Evolutionary conservation across 345 rosid genomes (phyloP), one percentile per base, ranked within the genome.

Genomic region (Mallotus nudiflorus): DNA sequence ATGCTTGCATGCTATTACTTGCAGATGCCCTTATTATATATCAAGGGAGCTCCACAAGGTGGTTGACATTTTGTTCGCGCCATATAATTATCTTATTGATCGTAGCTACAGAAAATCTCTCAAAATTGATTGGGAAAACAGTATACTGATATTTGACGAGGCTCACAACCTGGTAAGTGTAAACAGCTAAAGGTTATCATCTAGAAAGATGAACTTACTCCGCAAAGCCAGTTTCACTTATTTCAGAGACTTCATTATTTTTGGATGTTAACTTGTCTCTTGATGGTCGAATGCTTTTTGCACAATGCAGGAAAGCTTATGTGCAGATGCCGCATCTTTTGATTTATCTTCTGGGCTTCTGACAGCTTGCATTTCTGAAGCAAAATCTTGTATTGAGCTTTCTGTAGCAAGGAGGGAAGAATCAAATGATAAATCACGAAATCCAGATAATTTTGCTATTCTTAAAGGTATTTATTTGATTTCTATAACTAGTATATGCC

Each of bases 321-420:
- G 98, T 73, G 88, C 97, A 29, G 99, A 95, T 75, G 96, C 97
- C 31, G 97, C 97, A 48, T 95, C 99, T 55, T 85, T 95, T 89
- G 98, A 95, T 70, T 84, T 95, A 78, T 85, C 91, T 75, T 79
- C 96, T 69, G 90, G 74, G 56, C 85, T 85, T 73, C 77, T 92
- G 69, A 78, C 97, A 20, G 88, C 96, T 67, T 90, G 99, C 85
- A 89, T 95, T 68, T 86, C 93, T 63, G 97, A 92, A 84, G 97
- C 96, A 67, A 85, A 89, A 81, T 86, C 75, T 70, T 95, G 97
- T 83, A 80, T 86, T 75, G 89, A 92, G 78, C 90, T 89, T 72
- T 84, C 89, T 59, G 83, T 83, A 27, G 69, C 79, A 59, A 80
- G 96, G 80, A 90, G 82, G 74, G 86, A 78, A 69, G 67, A 84